phyloP scores from a whole-genome alignment of 345 rosid species.

The Draba incana region DNA sequence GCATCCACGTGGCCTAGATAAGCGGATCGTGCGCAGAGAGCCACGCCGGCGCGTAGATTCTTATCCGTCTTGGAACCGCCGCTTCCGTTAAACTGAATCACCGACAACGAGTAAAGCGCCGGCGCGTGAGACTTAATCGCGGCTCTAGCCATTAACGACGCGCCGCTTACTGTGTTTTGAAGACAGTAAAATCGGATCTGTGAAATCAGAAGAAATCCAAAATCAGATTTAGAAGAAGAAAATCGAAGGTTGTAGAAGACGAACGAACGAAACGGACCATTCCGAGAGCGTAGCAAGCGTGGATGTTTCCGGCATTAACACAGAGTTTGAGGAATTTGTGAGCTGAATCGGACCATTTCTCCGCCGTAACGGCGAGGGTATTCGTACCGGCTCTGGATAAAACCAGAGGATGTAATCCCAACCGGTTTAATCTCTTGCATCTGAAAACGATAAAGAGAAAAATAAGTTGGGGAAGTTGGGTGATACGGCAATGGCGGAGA shows the following conservation, averaged over 20 bases:
- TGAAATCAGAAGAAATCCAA: not conserved
- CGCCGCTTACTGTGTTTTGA: conserved; percentile 52
- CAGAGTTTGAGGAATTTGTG: conserved; percentile 60
- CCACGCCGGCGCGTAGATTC: conserved; percentile 63
- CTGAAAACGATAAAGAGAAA: conserved; percentile 38
- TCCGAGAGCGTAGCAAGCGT: conserved; percentile 64
- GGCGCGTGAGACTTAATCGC: conserved; percentile 61
- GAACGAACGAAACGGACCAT: conserved; percentile 50
- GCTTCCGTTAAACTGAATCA: conserved; percentile 79
- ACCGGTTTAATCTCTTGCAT: conserved; percentile 52
- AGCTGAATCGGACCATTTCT: conserved; percentile 60
- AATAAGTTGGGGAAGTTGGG: not conserved
- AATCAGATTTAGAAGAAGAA: not conserved
- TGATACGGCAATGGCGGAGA: not conserved
- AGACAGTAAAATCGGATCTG: conserved; percentile 82
- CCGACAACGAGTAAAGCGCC: conserved; percentile 63
- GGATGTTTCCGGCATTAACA: conserved; percentile 55
- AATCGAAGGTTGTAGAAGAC: not conserved
- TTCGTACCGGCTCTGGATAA: conserved; percentile 50
- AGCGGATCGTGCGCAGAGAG: conserved; percentile 68
- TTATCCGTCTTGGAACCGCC: conserved; percentile 58
- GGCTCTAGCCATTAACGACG: conserved; percentile 67
- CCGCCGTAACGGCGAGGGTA: conserved; percentile 49
- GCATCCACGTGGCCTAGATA: conserved; percentile 62
- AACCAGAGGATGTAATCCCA: conserved; percentile 51